Conservation (phyloP, 2,329 filamentous ascomycete species). For the Aspergillus sp. region DNA sequence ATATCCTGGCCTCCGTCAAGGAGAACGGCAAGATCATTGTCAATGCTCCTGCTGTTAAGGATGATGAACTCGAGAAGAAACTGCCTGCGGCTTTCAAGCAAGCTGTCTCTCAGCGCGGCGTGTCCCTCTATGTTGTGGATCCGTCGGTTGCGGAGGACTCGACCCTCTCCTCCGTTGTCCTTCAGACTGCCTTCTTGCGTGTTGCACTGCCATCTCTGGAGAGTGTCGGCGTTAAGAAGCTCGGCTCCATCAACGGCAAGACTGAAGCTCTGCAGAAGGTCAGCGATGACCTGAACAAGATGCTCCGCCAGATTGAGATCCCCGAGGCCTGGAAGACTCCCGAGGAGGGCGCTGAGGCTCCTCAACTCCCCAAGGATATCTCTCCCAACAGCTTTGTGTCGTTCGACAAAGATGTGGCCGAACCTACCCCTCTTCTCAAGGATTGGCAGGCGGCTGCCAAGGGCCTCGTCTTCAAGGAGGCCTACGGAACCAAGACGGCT, state of each 20-base stretch:
- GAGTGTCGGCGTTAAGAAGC: conserved; percentile 62
- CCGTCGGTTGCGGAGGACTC: conserved; percentile 64
- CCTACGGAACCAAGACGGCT: conserved; percentile 68
- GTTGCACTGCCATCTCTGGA: conserved; percentile 67
- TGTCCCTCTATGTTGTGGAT: conserved; percentile 75
- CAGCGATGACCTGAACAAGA: conserved; percentile 60
- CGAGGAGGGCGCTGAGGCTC: conserved; percentile 44
- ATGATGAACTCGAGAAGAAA: conserved; percentile 85
- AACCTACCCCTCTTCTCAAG: conserved; percentile 64
- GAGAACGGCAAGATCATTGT: conserved; percentile 70
- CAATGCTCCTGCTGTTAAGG: conserved; percentile 74
- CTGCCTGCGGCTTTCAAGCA: conserved; percentile 70
- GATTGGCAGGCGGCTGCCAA: conserved; percentile 84
- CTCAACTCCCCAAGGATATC: conserved; percentile 60
- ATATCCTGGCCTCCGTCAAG: conserved; percentile 69
- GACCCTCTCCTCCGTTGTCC: conserved; percentile 64
- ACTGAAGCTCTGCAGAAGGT: conserved; percentile 62
- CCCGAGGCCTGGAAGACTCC: conserved; percentile 76
- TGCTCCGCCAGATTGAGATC: conserved; percentile 70
- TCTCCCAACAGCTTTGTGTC: conserved; percentile 77
- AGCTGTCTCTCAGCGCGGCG: conserved; percentile 64
- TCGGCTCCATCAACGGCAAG: conserved; percentile 60
- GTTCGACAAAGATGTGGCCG: conserved; percentile 72
- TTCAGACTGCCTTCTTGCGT: conserved; percentile 81
- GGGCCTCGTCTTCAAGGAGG: conserved; percentile 90